These are phyloP conservation scores for Pythium insidiosum DNA, from an alignment of 352 stramenopile species.

Conservation along the genomic window DNA sequence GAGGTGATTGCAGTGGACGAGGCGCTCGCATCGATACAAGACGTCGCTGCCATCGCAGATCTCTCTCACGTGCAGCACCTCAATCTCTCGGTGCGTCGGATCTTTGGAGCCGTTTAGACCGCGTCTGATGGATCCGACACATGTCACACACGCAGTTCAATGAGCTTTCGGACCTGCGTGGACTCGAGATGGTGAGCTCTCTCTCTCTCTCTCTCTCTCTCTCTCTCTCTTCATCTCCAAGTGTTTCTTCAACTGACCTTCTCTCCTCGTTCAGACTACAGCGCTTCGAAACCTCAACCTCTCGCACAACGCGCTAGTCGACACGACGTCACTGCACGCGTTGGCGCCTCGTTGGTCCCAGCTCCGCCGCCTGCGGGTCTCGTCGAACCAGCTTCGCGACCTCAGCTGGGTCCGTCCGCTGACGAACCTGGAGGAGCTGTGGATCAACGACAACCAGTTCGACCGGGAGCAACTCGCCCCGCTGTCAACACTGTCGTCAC, in stretches of 20 bases:
- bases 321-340: constrained; percentile 27
- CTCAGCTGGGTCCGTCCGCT: constrained; percentile 31
- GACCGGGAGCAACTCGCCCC: constrained; percentile 35
- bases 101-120: not conserved
- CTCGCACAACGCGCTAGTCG: constrained; percentile 45
- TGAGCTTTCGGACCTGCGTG: constrained; percentile 23
- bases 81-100: constrained; percentile 42
- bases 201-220: too few relatives aligned
- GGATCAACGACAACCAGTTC: constrained; percentile 48
- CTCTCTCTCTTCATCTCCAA: too few relatives aligned
- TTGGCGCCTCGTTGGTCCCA: too few relatives aligned
- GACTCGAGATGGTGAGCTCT: constrained; percentile 30
- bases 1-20: constrained; percentile 58
- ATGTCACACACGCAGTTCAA: constrained; percentile 45
- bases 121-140: not conserved
- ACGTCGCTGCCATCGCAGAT: constrained; percentile 7
- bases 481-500: constrained; percentile 27
- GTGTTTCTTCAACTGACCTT: not conserved
- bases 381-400: constrained; percentile 41
- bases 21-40: constrained; percentile 23
- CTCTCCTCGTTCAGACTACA: constrained; percentile 13
- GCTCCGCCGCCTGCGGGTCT: constrained; percentile 45
- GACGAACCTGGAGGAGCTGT: constrained; percentile 40
- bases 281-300: constrained; percentile 53
- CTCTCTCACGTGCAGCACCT: constrained; percentile 31